Evolutionary conservation across 2,329 filamentous ascomycete species (phyloP).

Genomic region (Calonectria fujianensis): DNA sequence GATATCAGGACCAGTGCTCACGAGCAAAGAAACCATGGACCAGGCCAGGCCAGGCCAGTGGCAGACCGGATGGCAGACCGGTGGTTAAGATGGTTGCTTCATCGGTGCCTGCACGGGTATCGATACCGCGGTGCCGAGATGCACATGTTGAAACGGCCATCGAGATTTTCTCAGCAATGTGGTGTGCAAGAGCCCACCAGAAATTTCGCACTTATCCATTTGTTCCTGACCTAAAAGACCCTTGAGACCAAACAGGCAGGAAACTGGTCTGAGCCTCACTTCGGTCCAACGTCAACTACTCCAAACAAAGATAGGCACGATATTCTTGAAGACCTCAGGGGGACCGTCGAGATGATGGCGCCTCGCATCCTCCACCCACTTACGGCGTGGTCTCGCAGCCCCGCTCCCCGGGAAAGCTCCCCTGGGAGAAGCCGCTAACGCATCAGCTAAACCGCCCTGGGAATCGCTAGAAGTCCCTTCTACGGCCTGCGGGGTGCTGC

Average conservation of each 20-base stretch:
- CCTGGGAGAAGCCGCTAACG: constrained; percentile 21
- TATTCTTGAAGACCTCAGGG: constrained; percentile 20
- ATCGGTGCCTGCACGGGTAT: background rate
- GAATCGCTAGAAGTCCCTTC: constrained; percentile 31
- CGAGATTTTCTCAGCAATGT: constrained; percentile 9
- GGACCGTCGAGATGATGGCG: constrained; percentile 23
- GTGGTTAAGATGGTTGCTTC: background rate
- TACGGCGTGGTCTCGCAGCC: constrained; percentile 7
- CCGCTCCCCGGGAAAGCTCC: constrained; percentile 30
- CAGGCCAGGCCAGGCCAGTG: background rate
- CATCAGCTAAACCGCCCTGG: constrained; percentile 20
- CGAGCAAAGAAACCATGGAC: background rate
- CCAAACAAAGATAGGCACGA: background rate
- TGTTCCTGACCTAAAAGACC: background rate
- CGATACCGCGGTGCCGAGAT: background rate
- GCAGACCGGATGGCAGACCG: background rate
- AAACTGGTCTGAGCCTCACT: constrained; percentile 17
- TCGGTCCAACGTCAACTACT: constrained; percentile 13
- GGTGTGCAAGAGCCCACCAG: constrained; percentile 9
- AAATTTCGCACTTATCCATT: background rate
- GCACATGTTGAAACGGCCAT: constrained; percentile 11
- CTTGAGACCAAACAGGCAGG: constrained; percentile 7
- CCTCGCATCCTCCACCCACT: constrained; percentile 15
- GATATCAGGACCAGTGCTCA: constrained; percentile 5
- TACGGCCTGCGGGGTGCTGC: constrained; percentile 25